Evolutionary conservation across 352 stramenopile species (phyloP).

Genomic region (Pythium apleroticum): DNA sequence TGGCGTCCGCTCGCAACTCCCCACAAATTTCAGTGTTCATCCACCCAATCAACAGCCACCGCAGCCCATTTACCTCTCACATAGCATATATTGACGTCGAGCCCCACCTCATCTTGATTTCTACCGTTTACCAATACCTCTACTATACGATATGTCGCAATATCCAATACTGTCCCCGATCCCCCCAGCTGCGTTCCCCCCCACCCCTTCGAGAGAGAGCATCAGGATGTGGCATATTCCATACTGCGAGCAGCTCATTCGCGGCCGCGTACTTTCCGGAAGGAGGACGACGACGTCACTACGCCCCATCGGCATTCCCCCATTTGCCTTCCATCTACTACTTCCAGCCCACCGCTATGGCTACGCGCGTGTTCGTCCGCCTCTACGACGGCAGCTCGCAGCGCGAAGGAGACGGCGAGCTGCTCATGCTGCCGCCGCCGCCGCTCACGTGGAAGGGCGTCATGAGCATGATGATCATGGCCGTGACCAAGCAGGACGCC

Average conservation of each 20-base stretch:
- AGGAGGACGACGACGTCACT: neutral
- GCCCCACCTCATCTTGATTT: neutral
- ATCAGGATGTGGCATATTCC: neutral
- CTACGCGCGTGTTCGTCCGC: conserved; percentile 73
- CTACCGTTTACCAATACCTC: neutral
- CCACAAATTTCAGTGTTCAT: conserved; percentile 16
- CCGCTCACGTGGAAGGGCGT: conserved; percentile 70
- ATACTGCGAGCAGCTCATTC: neutral
- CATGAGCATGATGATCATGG: conserved; percentile 60
- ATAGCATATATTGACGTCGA: neutral
- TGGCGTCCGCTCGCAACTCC: conserved; percentile 13
- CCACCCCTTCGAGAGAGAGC: neutral
- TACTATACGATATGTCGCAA: neutral
- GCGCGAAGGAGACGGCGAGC: conserved; percentile 59
- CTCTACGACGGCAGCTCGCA: conserved; percentile 57
- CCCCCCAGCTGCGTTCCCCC: neutral
- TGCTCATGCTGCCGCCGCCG: conserved; percentile 62
- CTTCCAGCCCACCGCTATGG: conserved; percentile 14
- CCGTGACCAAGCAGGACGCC: conserved; percentile 47
- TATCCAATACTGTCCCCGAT: neutral
- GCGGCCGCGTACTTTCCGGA: no score
- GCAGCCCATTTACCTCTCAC: neutral
- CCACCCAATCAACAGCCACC: conserved; percentile 8
- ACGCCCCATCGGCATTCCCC: conserved; percentile 17
- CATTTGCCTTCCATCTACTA: conserved; percentile 13